Conservation (phyloP, 176 grass and related monocot species). For the Raddia guianensis region DNA sequence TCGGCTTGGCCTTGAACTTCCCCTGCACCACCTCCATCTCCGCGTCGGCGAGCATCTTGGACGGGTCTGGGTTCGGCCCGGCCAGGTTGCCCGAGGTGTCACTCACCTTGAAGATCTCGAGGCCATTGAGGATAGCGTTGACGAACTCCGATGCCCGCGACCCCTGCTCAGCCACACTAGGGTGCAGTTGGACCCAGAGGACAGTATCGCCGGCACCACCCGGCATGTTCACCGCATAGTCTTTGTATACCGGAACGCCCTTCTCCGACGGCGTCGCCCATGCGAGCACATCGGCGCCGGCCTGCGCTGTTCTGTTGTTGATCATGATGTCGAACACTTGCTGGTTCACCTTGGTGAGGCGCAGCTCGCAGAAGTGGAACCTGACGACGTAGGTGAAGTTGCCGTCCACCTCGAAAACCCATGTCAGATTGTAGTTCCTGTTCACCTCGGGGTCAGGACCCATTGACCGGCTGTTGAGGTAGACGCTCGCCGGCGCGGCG, state of each 20-base stretch:
- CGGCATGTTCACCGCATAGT: constrained; percentile 47
- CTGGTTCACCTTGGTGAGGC: constrained; percentile 53
- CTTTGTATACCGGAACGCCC: constrained; percentile 65
- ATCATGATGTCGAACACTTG: constrained; percentile 59
- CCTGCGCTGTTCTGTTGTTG: constrained; percentile 69
- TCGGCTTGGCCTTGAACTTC: constrained; percentile 39
- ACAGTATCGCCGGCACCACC: constrained; percentile 28
- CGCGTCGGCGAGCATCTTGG: constrained; percentile 46
- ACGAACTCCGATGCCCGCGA: constrained; percentile 37
- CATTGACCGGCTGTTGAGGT: constrained; percentile 54
- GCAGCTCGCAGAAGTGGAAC: constrained; percentile 74
- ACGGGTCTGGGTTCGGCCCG: constrained; percentile 70
- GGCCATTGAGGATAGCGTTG: constrained; percentile 60
- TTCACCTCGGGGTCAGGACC: constrained; percentile 50
- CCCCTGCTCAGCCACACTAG: neutral
- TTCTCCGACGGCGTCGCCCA: constrained; percentile 38
- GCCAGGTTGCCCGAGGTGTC: constrained; percentile 65
- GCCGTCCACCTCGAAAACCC: constrained; percentile 66
- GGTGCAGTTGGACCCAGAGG: constrained; percentile 63
- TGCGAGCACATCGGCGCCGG: constrained; percentile 51
- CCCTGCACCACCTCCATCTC: constrained; percentile 38
- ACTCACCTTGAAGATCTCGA: constrained; percentile 74
- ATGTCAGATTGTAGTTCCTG: constrained; percentile 64
- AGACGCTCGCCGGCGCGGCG: constrained; percentile 52
- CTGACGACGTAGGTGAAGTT: constrained; percentile 75